A percentile compares a stretch with the other conserved stretches of the same genome.
These are phyloP conservation scores for Cyanidioschyzon merolae DNA, from an alignment of 23 red algal genomes.

Conservation along the genomic window DNA sequence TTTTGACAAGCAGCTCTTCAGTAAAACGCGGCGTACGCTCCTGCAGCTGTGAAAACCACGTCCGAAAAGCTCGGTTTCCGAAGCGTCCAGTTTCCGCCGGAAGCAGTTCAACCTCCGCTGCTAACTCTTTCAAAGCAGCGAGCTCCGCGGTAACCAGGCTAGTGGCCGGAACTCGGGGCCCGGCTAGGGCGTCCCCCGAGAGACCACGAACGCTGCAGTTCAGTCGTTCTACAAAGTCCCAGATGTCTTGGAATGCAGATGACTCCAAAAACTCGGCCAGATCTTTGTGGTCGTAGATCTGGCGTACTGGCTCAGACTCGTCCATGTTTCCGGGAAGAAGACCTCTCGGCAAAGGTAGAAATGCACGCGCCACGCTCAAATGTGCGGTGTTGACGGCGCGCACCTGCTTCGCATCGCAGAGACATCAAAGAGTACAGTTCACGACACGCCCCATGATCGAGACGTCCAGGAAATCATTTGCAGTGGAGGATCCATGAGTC, in stretches of 20 bases:
- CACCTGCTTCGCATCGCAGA: no score
- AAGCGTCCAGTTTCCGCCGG: conserved; percentile 30
- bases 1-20: conserved; percentile 15
- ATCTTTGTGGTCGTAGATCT: neutral
- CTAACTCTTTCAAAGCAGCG: neutral
- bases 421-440: no score
- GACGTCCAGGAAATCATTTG: no score
- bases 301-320: neutral
- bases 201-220: neutral
- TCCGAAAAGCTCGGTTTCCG: conserved; percentile 76
- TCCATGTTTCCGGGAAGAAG: no score
- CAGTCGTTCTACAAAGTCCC: neutral
- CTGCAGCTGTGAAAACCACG: conserved; percentile 39
- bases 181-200: neutral
- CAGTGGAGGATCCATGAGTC: no score
- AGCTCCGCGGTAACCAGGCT: neutral
- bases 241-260: neutral
- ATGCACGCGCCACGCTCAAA: no score
- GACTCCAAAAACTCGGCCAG: neutral
- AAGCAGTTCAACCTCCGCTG: neutral
- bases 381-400: no score
- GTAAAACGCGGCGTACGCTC: conserved; percentile 13
- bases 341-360: no score
- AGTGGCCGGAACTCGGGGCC: neutral
- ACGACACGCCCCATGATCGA: no score